Conservation (phyloP, 495 filamentous ascomycete genomes). For the Choiromyces venosus region DNA sequence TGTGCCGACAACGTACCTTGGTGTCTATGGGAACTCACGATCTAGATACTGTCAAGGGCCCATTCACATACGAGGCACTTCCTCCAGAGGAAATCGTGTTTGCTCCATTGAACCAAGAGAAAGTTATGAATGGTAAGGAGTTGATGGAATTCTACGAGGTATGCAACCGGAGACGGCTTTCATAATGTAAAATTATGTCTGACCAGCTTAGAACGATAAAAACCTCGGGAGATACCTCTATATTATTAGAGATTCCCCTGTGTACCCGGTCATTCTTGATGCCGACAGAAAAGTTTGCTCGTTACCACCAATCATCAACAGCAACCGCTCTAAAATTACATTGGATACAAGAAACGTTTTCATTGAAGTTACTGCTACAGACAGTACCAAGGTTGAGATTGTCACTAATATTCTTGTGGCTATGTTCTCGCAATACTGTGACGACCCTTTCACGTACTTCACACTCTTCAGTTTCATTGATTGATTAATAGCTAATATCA, state of each 20-base stretch:
- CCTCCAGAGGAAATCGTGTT: slow-evolving; percentile 91
- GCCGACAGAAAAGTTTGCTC: slow-evolving; percentile 82
- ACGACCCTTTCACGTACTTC: slow-evolving; percentile 69
- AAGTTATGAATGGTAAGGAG: slow-evolving; percentile 78
- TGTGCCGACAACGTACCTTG: slow-evolving; percentile 84
- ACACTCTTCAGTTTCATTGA: not conserved
- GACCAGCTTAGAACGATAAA: slow-evolving; percentile 60
- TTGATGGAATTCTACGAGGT: slow-evolving; percentile 92
- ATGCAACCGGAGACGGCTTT: slow-evolving; percentile 22
- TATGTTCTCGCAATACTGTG: slow-evolving; percentile 93
- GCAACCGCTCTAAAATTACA: slow-evolving; percentile 90
- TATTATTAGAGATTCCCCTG: slow-evolving; percentile 86
- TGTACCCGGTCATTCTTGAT: slow-evolving; percentile 97
- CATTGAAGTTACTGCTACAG: slow-evolving; percentile 95
- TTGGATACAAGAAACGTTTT: slow-evolving; percentile 85
- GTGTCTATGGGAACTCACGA: slow-evolving; percentile 97
- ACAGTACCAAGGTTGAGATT: slow-evolving; percentile 93
- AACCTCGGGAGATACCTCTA: slow-evolving; percentile 73
- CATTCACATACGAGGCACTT: slow-evolving; percentile 93
- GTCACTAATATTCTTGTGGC: slow-evolving; percentile 90
- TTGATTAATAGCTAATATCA: slow-evolving; percentile 8
- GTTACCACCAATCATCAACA: slow-evolving; percentile 95
- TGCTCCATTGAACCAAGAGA: slow-evolving; percentile 79
- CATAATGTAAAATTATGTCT: slow-evolving; percentile 5
- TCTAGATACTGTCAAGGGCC: slow-evolving; percentile 84